These are phyloP conservation scores for Cadophora malorum DNA, from an alignment of 2,329 filamentous ascomycete genomes.

Conservation along the genomic window DNA sequence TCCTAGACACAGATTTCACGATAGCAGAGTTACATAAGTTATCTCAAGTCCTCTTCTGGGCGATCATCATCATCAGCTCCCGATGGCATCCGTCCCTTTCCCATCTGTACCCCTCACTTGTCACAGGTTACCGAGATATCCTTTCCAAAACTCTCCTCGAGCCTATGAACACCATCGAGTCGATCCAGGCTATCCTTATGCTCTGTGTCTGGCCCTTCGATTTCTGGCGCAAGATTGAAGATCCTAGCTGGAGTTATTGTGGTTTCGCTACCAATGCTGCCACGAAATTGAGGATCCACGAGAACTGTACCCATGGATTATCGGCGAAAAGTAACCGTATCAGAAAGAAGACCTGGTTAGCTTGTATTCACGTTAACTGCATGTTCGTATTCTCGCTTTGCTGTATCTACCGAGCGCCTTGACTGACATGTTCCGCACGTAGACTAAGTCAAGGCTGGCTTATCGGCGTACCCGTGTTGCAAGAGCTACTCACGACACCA, in stretches of 20 bases:
- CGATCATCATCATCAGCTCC: background rate
- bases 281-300: background rate
- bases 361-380: background rate
- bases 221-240: background rate
- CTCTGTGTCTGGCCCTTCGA: background rate
- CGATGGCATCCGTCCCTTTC: background rate
- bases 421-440: background rate
- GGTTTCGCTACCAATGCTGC: background rate
- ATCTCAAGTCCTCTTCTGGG: background rate
- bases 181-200: background rate
- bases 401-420: background rate
- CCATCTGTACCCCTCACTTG: background rate
- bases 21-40: background rate
- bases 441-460: background rate
- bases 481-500: background rate
- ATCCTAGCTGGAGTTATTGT: background rate
- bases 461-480: background rate
- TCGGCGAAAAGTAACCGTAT: background rate
- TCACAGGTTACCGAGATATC: background rate
- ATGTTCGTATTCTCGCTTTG: background rate
- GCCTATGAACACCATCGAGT: background rate
- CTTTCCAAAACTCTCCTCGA: background rate
- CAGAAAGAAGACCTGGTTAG: background rate
- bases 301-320: background rate
- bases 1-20: background rate